These are phyloP conservation scores for Thraustochytrium sp. DNA, from an alignment of 352 stramenopile species.

Conservation along the genomic window DNA sequence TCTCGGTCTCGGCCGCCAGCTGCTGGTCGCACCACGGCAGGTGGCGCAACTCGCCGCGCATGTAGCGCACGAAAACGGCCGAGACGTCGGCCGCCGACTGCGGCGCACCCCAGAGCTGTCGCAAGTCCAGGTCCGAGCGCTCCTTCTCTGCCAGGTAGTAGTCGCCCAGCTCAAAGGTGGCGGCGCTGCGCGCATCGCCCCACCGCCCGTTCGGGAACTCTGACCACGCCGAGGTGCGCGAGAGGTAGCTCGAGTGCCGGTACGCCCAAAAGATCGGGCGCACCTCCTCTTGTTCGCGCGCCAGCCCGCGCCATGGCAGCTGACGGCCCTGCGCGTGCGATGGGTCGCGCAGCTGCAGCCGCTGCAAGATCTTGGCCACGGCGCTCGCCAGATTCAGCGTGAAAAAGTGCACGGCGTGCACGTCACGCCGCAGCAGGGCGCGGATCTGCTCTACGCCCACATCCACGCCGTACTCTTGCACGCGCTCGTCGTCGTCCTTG, in stretches of 20 bases:
- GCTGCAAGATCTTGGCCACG: conserved; percentile 75
- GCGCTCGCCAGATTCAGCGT: conserved; percentile 87
- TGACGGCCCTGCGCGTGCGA: conserved; percentile 11
- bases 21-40: conserved; percentile 45
- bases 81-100: background rate
- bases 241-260: conserved; percentile 91
- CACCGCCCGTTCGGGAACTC: conserved; percentile 93
- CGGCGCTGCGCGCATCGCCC: conserved; percentile 56
- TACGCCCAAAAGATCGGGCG: conserved; percentile 98
- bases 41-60: conserved; percentile 24
- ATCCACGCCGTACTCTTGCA: conserved; percentile 61
- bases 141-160: conserved; percentile 40
- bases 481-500: conserved; percentile 48
- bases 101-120: conserved; percentile 47
- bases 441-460: conserved; percentile 77
- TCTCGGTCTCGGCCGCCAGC: conserved; percentile 71
- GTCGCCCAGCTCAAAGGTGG: conserved; percentile 37
- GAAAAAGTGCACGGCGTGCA: conserved; percentile 83
- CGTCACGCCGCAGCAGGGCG: conserved; percentile 66
- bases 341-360: background rate
- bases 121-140: conserved; percentile 66
- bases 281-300: conserved; percentile 76
- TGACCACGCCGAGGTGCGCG: conserved; percentile 92
- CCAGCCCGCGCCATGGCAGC: conserved; percentile 83
- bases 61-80: conserved; percentile 42